Evolutionary conservation across 2,329 filamentous ascomycete species (phyloP).

Genomic region (Pseudogymnoascus sp.): DNA sequence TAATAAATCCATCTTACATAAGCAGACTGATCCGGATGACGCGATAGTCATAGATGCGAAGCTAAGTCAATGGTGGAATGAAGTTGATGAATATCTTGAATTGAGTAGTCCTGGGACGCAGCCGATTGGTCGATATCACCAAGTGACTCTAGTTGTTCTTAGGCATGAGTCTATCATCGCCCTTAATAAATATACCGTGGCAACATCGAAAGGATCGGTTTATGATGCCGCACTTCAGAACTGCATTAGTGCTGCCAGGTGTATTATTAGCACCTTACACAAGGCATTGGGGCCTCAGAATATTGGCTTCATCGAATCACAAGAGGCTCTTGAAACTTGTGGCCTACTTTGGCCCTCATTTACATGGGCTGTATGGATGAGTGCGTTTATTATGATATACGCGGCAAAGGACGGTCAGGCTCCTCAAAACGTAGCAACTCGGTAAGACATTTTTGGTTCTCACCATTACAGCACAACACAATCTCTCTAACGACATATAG

Average conservation of each 20-base stretch:
- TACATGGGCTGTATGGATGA: slow-evolving; percentile 43
- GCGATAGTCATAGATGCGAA: slow-evolving; percentile 36
- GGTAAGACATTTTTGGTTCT: slow-evolving; percentile 23
- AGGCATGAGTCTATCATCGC: slow-evolving; percentile 40
- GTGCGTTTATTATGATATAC: slow-evolving; percentile 39
- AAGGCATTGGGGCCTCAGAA: slow-evolving; percentile 16
- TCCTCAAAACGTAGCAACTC: slow-evolving; percentile 26
- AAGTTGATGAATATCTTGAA: slow-evolving; percentile 37
- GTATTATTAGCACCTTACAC: slow-evolving; percentile 33
- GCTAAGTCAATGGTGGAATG: slow-evolving; percentile 41
- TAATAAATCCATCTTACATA: slow-evolving; percentile 37
- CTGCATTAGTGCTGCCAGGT: slow-evolving; percentile 38
- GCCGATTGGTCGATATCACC: slow-evolving; percentile 28
- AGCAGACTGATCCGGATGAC: slow-evolving; percentile 31
- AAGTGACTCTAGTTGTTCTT: slow-evolving; percentile 32
- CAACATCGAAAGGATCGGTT: slow-evolving; percentile 32
- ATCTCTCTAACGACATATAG: slow-evolving; percentile 18
- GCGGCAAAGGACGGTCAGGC: slow-evolving; percentile 36
- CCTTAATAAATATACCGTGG: slow-evolving; percentile 38
- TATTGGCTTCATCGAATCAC: neutral
- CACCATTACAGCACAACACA: neutral
- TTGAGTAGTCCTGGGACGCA: slow-evolving; percentile 21
- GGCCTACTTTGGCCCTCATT: slow-evolving; percentile 39
- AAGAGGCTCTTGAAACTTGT: slow-evolving; percentile 16
- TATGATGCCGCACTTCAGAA: slow-evolving; percentile 38